Conservation (phyloP, 2,329 filamentous ascomycete species). For the Aureobasidium leucospermi region DNA sequence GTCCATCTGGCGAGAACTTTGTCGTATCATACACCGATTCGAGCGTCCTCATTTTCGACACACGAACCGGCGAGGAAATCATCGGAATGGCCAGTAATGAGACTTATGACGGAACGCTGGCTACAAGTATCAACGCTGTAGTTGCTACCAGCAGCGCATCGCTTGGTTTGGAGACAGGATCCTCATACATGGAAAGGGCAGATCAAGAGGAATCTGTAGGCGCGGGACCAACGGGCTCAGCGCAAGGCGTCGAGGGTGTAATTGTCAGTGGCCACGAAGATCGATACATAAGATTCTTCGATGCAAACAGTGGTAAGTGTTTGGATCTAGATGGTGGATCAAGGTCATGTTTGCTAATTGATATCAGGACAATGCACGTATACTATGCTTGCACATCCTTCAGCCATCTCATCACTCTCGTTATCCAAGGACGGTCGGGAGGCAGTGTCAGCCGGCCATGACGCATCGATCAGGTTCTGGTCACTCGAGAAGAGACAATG, state of each 20-base stretch:
- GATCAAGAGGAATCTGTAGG: slow-evolving; percentile 68
- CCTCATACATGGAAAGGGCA: slow-evolving; percentile 54
- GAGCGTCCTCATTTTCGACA: slow-evolving; percentile 85
- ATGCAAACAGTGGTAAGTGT: slow-evolving; percentile 91
- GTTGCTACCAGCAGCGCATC: slow-evolving; percentile 63
- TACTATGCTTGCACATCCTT: slow-evolving; percentile 93
- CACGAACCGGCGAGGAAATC: slow-evolving; percentile 81
- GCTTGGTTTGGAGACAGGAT: slow-evolving; percentile 65
- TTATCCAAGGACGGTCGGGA: slow-evolving; percentile 90
- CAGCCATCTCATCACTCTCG: slow-evolving; percentile 83
- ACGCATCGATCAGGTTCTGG: slow-evolving; percentile 95
- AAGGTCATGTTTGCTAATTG: neutral
- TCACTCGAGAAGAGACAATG: slow-evolving; percentile 90
- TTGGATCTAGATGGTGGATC: neutral
- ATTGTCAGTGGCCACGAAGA: slow-evolving; percentile 97
- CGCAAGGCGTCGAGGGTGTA: slow-evolving; percentile 70
- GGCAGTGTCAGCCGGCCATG: slow-evolving; percentile 91
- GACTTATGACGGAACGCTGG: slow-evolving; percentile 82
- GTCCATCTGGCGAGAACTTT: slow-evolving; percentile 74
- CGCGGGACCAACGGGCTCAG: slow-evolving; percentile 77
- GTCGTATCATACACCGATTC: slow-evolving; percentile 91
- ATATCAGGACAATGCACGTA: slow-evolving; percentile 91
- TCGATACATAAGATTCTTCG: slow-evolving; percentile 91
- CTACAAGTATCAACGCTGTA: slow-evolving; percentile 80
- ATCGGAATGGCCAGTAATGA: slow-evolving; percentile 89